These are phyloP conservation scores for Wickerhamiella australiensis DNA, from an alignment of 805 yeast genomes.

Conservation along the genomic window DNA sequence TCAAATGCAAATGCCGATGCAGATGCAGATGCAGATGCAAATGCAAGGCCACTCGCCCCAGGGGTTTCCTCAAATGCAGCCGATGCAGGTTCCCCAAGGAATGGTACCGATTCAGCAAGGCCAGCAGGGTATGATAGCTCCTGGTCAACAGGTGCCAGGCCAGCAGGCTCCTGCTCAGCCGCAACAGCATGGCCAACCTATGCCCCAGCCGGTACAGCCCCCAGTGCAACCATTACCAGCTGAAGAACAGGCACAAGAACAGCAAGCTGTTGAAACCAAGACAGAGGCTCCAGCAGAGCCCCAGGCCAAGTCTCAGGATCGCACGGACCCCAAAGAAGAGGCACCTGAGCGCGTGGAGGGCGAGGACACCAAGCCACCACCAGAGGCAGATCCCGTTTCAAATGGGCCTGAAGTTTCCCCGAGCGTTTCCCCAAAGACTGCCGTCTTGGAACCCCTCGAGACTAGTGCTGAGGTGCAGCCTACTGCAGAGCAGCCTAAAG, in stretches of 20 bases:
- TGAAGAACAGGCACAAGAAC: background rate
- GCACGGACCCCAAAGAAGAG: too few species aligned
- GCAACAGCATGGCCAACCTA: background rate
- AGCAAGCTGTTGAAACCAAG: too few species aligned
- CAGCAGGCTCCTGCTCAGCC: background rate
- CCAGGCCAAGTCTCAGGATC: background rate
- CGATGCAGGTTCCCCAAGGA: conserved; percentile 9
- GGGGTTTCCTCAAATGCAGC: conserved; percentile 4
- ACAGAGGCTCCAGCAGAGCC: background rate
- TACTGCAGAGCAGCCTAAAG: background rate
- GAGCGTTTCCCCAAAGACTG: background rate
- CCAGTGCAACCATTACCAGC: background rate
- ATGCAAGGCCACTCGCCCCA: conserved; percentile 4
- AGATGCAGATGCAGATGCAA: conserved; percentile 8
- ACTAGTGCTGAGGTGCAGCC: background rate
- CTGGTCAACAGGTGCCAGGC: background rate
- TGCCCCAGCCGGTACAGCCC: background rate
- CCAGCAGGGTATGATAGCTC: background rate
- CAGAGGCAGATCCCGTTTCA: background rate
- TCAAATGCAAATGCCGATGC: conserved; percentile 6
- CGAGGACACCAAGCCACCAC: background rate
- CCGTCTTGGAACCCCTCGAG: background rate
- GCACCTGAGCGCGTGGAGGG: too few species aligned
- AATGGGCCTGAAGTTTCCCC: background rate
- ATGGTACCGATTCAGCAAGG: background rate